Conservation (phyloP, 1,284 basidiomycete genomes). For the Moesziomyces sp. region DNA sequence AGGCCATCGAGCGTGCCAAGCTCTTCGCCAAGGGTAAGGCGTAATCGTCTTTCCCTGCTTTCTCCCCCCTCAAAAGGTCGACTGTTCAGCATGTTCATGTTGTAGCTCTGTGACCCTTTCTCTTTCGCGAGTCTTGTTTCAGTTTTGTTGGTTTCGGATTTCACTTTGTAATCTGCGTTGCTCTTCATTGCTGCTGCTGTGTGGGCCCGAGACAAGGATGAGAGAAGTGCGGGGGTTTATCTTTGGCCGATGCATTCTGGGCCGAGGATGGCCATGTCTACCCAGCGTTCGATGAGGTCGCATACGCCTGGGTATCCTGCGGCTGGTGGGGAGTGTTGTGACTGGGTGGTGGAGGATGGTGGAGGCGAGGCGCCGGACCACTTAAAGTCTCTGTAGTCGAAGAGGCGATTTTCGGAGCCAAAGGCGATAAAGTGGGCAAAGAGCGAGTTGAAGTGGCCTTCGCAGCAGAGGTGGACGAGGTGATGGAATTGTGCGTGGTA, state of each 20-base stretch:
- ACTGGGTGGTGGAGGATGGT: conserved; percentile 1
- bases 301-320: conserved; percentile 74
- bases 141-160: not conserved
- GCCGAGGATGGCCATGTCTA: conserved; percentile 80
- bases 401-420: conserved; percentile 81
- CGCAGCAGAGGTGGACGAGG: conserved; percentile 89
- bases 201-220: not conserved
- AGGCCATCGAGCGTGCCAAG: conserved; percentile 65
- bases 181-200: not conserved
- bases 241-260: conserved; percentile 51
- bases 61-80: too few species aligned
- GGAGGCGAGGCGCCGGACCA: conserved; percentile 63
- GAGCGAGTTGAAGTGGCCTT: conserved; percentile 97
- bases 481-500: conserved; percentile 94
- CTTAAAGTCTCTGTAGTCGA: conserved; percentile 78
- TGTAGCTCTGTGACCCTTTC: not conserved
- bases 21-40: conserved; percentile 58
- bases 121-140: not conserved
- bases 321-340: conserved; percentile 62
- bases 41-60: conserved; percentile 2
- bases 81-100: too few species aligned
- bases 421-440: conserved; percentile 97
- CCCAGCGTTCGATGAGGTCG: conserved; percentile 88
- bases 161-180: conserved; percentile 10
- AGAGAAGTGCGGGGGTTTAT: not conserved